Conservation (phyloP, 2,329 filamentous ascomycete genomes). For the Arthrobotrys sphaeroides region DNA sequence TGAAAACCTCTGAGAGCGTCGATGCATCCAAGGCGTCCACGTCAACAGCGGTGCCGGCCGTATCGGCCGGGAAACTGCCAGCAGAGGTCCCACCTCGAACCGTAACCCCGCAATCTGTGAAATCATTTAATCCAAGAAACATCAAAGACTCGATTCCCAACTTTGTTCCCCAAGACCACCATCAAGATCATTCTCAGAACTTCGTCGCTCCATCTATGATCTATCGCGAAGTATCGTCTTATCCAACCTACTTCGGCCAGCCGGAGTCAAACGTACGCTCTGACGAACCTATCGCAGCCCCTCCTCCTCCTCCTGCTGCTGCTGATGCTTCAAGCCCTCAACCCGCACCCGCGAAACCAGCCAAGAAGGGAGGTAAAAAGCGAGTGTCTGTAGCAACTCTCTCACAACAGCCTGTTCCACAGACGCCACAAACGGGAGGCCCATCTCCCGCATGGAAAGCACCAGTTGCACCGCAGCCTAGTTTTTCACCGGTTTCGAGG, state of each 20-base stretch:
- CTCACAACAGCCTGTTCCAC: not conserved
- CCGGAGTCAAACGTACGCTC: conserved; percentile 30
- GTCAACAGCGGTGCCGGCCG: conserved; percentile 11
- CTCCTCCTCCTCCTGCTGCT: not conserved
- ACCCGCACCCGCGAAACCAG: not conserved
- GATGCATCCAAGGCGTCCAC: not conserved
- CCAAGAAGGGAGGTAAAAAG: not conserved
- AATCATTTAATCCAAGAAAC: conserved; percentile 47
- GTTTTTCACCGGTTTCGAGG: not conserved
- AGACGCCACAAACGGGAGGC: not conserved
- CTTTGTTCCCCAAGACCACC: not conserved
- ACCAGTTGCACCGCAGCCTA: conserved; percentile 17
- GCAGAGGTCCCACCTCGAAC: not conserved
- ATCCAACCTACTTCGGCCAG: conserved; percentile 6
- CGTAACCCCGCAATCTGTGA: conserved; percentile 31
- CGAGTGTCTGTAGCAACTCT: conserved; percentile 27
- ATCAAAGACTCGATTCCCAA: conserved; percentile 47
- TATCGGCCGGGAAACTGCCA: conserved; percentile 22
- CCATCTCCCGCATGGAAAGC: not conserved
- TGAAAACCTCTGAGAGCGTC: conserved; percentile 18
- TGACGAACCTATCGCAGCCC: not conserved
- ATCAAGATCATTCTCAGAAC: conserved; percentile 12
- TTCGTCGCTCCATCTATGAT: conserved; percentile 43
- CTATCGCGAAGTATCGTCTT: conserved; percentile 38
- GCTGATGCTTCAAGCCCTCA: not conserved